A percentile compares a stretch with the other conserved stretches of the same genome.
Conservation (phyloP, 2,329 filamentous ascomycete species). For the Neonectria ditissima region DNA sequence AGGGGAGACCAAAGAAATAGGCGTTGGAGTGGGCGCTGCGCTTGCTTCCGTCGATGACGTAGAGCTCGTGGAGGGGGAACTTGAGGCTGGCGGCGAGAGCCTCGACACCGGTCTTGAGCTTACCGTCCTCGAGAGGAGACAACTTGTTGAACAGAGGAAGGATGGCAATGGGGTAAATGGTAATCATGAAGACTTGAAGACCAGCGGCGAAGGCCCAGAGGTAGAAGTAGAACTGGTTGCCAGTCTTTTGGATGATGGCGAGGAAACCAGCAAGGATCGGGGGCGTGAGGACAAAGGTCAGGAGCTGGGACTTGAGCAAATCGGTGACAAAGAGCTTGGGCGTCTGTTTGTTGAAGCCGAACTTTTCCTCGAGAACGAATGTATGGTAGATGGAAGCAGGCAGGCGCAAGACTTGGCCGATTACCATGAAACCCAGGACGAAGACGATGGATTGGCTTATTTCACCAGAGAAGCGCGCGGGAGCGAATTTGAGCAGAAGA, state of each 20-base stretch:
- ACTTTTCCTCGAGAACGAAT: conserved; percentile 95
- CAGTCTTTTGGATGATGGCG: conserved; percentile 93
- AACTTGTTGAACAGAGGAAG: conserved; percentile 98
- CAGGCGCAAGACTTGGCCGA: conserved; percentile 82
- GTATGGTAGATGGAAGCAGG: conserved; percentile 91
- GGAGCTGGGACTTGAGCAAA: conserved; percentile 88
- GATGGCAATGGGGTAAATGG: conserved; percentile 94
- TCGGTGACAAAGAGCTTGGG: conserved; percentile 88
- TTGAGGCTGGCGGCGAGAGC: conserved; percentile 83
- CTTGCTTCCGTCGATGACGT: conserved; percentile 94
- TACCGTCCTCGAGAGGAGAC: conserved; percentile 87
- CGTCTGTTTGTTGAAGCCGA: conserved; percentile 99
- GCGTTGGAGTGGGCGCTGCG: conserved; percentile 89
- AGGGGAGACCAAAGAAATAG: conserved; percentile 96
- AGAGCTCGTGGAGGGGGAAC: conserved; percentile 92
- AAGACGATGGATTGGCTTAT: conserved; percentile 95
- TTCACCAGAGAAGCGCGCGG: conserved; percentile 85
- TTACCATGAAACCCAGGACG: conserved; percentile 85
- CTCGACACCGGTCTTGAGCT: conserved; percentile 90
- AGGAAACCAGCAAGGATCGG: conserved; percentile 94
- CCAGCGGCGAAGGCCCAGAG: conserved; percentile 93
- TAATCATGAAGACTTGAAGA: conserved; percentile 94
- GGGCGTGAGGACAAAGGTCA: conserved; percentile 82
- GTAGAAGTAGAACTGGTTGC: conserved; percentile 96
- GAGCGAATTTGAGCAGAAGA: conserved; percentile 79